Base-by-base conservation (phyloP, 805 yeast species). In the Priceomyces carsonii region DNA sequence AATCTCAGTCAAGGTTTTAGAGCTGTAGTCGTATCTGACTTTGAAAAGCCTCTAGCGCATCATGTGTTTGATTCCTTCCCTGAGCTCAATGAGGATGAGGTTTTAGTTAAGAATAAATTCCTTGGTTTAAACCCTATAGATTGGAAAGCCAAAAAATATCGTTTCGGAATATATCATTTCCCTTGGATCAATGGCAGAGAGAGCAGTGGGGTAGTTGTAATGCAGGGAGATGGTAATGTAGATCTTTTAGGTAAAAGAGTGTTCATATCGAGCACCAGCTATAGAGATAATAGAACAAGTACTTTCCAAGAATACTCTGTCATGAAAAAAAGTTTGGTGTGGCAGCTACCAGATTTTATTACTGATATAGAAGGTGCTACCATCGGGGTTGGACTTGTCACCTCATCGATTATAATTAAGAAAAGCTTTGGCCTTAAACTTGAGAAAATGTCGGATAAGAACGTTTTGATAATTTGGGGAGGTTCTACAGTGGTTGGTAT, bases 151-250 rank as follows among this genome's bases (percentile, higher is more conserved):
- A 66, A 67, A 33, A 67, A 64, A 36, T 71, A 63, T 42, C 55
- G 58, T 26, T 72, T 72, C 51, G 75, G 73, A 15, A 61, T 71
- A 6, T 65, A 71, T 42, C 61, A 68, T 9, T 69, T 71, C 38
- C 77, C 77, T 7, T 71, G 77, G 77, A 55, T 71, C 31, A 71
- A 69, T 46, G 77, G 77, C 10, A 52, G 77, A 23, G 77, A 71
- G 44, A 56, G 68, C 29, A 59, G 71, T 16, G 77, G 77, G 1
- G 36, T 55, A 6, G 61, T 71, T 3, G 60, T 57, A 6, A 51
- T 59, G 22, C 35, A 47, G 6, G 74, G 75, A 18, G 39, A 20
- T 3, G 52, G 54, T 21, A 49, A 20, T 1, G 42, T 47, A 6
- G 48, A 66, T 17, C 38, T 52, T 1, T 24, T 55, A 8, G 67